phyloP scores from a whole-genome alignment of 2,329 filamentous ascomycete species.

The Fusarium sp. region DNA sequence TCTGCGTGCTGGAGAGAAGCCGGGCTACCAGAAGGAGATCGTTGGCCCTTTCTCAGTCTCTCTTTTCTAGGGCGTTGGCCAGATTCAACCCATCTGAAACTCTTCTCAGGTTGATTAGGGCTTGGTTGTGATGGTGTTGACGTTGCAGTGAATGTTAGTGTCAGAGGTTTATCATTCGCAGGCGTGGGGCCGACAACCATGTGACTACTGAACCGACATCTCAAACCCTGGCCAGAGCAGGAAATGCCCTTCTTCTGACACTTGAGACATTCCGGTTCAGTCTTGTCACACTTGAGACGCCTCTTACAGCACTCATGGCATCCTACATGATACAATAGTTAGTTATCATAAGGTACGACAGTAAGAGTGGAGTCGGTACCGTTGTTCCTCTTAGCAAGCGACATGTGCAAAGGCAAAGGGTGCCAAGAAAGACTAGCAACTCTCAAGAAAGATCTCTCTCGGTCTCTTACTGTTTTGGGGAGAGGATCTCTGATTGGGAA shows the following conservation, averaged over 20 bases:
- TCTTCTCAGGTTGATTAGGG: conserved; percentile 8
- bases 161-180: background rate
- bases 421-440: background rate
- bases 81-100: conserved; percentile 37
- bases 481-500: background rate
- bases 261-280: conserved; percentile 56
- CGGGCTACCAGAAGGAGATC: background rate
- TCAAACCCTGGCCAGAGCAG: conserved; percentile 55
- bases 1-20: background rate
- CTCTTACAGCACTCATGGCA: conserved; percentile 57
- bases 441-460: background rate
- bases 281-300: conserved; percentile 57
- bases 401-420: conserved; percentile 32
- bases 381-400: conserved; percentile 49
- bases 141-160: conserved; percentile 8
- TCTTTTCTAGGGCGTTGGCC: conserved; percentile 20
- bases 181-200: conserved; percentile 29
- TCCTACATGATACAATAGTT: conserved; percentile 42
- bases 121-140: background rate
- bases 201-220: conserved; percentile 55
- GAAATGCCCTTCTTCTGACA: conserved; percentile 56
- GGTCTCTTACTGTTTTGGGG: conserved; percentile 7
- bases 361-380: conserved; percentile 21
- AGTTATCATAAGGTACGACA: background rate
- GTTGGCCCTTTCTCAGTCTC: conserved; percentile 1